Evolutionary conservation across 1,284 basidiomycete species (phyloP).

Genomic region (Malassezia slooffiae): DNA sequence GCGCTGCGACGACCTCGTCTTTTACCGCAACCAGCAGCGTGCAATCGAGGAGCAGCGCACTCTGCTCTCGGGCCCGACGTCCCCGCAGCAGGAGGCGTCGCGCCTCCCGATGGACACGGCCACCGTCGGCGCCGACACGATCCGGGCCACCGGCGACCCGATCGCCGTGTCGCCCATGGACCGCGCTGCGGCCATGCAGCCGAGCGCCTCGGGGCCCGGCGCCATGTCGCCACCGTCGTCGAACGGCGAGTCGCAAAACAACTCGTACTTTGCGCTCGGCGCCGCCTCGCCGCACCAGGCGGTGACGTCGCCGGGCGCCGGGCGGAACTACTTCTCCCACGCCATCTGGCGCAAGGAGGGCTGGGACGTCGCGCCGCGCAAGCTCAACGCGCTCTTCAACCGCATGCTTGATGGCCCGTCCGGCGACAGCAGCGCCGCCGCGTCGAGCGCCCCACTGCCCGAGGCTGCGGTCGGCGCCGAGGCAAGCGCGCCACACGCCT

Average conservation of each 20-base stretch:
- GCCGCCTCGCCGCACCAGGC: background rate
- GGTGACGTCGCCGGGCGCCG: background rate
- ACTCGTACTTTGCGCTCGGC: conserved; percentile 6
- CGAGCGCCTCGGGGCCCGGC: conserved; percentile 8
- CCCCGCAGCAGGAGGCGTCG: background rate
- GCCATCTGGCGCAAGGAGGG: conserved; percentile 34
- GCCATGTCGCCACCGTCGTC: conserved; percentile 15
- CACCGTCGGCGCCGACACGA: background rate
- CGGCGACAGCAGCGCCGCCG: background rate
- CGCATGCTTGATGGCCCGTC: conserved; percentile 38
- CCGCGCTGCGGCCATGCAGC: background rate
- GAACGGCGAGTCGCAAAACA: conserved; percentile 14
- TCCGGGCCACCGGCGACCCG: conserved; percentile 2
- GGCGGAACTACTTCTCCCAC: conserved; percentile 19
- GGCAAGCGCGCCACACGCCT: conserved; percentile 4
- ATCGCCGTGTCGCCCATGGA: background rate
- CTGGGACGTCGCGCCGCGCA: conserved; percentile 42
- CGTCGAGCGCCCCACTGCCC: conserved; percentile 1
- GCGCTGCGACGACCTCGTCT: conserved; percentile 32
- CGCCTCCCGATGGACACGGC: background rate
- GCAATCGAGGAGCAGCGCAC: conserved; percentile 40
- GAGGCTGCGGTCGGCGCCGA: background rate
- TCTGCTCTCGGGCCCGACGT: conserved; percentile 17
- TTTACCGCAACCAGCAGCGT: conserved; percentile 29
- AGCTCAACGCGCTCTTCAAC: conserved; percentile 36